A percentile compares a stretch with the other conserved stretches of the same genome.
Evolutionary conservation across 257 asterid species (phyloP).

Genomic region (Haberlea rhodopensis): DNA sequence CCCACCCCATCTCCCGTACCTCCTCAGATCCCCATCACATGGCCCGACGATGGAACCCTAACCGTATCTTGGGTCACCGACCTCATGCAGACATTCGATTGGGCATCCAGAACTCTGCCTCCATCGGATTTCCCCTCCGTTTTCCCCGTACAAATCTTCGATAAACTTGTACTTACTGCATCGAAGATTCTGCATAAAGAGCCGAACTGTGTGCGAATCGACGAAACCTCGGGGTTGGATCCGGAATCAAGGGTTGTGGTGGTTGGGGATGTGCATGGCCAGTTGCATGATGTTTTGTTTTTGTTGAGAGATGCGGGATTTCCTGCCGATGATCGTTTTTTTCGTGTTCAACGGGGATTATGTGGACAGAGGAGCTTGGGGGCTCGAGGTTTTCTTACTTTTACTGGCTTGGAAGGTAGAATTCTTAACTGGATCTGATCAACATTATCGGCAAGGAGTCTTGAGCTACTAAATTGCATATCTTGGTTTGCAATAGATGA

Average conservation of each 20-base stretch:
- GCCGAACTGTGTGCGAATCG: constrained; percentile 73
- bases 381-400: constrained; percentile 79
- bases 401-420: constrained; percentile 95
- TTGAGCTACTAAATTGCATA: constrained; percentile 4
- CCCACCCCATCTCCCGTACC: constrained; percentile 32
- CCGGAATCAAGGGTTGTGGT: constrained; percentile 63
- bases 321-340: constrained; percentile 69
- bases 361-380: constrained; percentile 99
- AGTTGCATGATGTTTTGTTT: constrained; percentile 82
- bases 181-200: constrained; percentile 92
- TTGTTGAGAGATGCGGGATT: constrained; percentile 69
- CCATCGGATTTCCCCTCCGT: constrained; percentile 68
- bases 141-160: constrained; percentile 74
- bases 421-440: constrained; percentile 3
- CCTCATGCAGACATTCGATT: constrained; percentile 73
- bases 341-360: constrained; percentile 97
- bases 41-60: constrained; percentile 66
- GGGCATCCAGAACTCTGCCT: constrained; percentile 61
- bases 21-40: constrained; percentile 79
- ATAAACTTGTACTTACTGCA: constrained; percentile 64
- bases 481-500: not conserved
- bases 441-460: not conserved
- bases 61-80: constrained; percentile 57
- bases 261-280: constrained; percentile 97
- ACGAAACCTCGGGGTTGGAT: constrained; percentile 42